Percentiles rank a stretch among this genome's conserved stretches.
Conservation (phyloP, 176 grass and related monocot genomes). For the Oryza longistaminata region DNA sequence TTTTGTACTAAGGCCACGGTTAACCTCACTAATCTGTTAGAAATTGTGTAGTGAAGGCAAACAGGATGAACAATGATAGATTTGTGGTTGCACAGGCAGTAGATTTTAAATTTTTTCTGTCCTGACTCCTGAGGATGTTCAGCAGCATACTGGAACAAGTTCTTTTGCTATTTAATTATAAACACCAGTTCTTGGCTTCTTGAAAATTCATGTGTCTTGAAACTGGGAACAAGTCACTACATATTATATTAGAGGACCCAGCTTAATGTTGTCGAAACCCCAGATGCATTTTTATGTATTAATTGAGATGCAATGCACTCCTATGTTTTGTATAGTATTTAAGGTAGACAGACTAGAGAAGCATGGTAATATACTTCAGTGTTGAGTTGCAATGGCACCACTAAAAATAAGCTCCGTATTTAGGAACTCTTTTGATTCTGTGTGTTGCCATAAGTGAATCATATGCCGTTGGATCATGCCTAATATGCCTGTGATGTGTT, state of each 20-base stretch:
- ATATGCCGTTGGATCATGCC: no score
- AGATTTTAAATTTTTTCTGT: constrained; percentile 2
- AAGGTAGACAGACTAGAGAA: background rate
- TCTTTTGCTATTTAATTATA: background rate
- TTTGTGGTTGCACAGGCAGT: background rate
- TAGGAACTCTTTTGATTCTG: background rate
- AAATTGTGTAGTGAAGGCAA: background rate
- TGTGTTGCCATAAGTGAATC: no score
- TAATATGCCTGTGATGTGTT: no score
- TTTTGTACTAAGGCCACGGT: background rate
- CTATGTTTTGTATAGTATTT: background rate
- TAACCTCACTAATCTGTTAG: background rate
- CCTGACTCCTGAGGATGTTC: background rate
- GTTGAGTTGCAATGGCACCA: background rate
- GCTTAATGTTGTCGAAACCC: background rate
- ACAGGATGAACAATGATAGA: background rate
- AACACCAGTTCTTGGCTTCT: background rate
- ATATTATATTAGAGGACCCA: background rate
- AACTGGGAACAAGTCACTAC: background rate
- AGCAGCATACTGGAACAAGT: background rate
- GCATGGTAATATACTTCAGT: background rate
- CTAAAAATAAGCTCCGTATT: background rate
- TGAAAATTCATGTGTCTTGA: background rate
- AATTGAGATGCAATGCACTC: no score
- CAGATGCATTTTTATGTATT: background rate